Percentiles rank a stretch among this genome's conserved stretches.
phyloP scores from a whole-genome alignment of 768 basidiomycete species.

The Neoboletus magnificus region DNA sequence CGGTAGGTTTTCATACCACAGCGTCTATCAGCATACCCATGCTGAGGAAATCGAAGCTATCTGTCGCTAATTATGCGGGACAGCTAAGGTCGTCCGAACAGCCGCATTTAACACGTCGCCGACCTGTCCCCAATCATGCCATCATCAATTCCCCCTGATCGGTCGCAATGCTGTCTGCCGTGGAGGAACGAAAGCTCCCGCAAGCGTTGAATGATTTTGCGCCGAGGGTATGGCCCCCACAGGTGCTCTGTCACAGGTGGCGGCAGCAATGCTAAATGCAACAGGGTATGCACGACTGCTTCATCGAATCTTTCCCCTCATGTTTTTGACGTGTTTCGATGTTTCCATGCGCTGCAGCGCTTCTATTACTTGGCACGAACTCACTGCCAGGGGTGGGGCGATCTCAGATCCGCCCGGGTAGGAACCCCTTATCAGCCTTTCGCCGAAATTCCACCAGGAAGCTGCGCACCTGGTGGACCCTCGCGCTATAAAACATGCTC shows the following conservation, averaged over 20 bases:
- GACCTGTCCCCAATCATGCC: slow-evolving; percentile 26
- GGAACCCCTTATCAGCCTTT: slow-evolving; percentile 29
- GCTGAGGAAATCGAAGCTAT: slow-evolving; percentile 15
- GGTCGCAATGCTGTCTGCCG: slow-evolving; percentile 18
- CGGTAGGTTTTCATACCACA: slow-evolving; percentile 1
- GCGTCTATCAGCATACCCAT: slow-evolving; percentile 13
- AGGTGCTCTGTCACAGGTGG: not conserved
- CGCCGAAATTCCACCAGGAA: slow-evolving; percentile 19
- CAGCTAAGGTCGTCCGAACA: slow-evolving; percentile 1
- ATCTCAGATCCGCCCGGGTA: slow-evolving; percentile 27
- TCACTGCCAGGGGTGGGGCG: slow-evolving; percentile 18
- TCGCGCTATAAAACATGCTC: slow-evolving; percentile 10
- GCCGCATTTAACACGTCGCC: slow-evolving; percentile 24
- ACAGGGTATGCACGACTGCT: slow-evolving; percentile 7
- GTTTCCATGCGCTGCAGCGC: slow-evolving; percentile 14
- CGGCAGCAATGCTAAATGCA: slow-evolving; percentile 14
- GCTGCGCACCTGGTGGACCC: not conserved
- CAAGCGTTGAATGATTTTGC: slow-evolving; percentile 1
- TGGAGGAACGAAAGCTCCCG: slow-evolving; percentile 12
- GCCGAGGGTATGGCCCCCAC: slow-evolving; percentile 8
- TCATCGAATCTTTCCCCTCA: slow-evolving; percentile 19
- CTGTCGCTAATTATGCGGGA: slow-evolving; percentile 23
- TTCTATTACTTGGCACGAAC: slow-evolving; percentile 18
- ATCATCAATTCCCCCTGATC: slow-evolving; percentile 23
- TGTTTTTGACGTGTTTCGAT: slow-evolving; percentile 27